Evolutionary conservation across 1,139 yeast genomes (phyloP).

Genomic region (Wickerhamomyces sp.): DNA sequence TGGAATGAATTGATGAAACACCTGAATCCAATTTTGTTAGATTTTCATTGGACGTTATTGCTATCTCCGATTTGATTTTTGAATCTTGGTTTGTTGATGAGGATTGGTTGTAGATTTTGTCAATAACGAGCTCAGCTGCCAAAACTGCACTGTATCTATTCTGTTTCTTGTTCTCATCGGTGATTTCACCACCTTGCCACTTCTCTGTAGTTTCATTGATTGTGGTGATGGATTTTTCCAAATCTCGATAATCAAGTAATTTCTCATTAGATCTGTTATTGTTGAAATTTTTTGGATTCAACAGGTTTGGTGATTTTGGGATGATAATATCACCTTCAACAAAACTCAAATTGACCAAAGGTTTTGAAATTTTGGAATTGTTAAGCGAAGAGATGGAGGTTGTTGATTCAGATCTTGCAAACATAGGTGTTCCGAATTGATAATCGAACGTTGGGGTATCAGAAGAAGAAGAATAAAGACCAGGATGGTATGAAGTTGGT

Average conservation of each 20-base stretch:
- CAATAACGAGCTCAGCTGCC: slow-evolving; percentile 24
- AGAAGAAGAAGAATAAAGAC: slow-evolving; percentile 30
- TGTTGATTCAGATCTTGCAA: slow-evolving; percentile 43
- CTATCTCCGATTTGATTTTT: too few relatives aligned
- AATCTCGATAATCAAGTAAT: slow-evolving; percentile 1
- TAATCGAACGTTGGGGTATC: slow-evolving; percentile 15
- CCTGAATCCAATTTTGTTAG: slow-evolving; percentile 4
- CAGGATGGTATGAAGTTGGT: slow-evolving; percentile 78
- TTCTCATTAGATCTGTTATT: slow-evolving; percentile 1
- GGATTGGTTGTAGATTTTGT: slow-evolving; percentile 19
- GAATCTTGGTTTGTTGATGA: not conserved
- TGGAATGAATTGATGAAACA: slow-evolving; percentile 12
- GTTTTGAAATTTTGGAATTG: slow-evolving; percentile 25
- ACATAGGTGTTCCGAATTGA: slow-evolving; percentile 26
- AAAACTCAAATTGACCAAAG: slow-evolving; percentile 27
- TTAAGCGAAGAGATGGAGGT: slow-evolving; percentile 24
- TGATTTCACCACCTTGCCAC: slow-evolving; percentile 2
- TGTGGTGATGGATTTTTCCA: slow-evolving; percentile 2
- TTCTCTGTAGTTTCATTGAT: slow-evolving; percentile 6
- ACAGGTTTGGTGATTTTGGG: slow-evolving; percentile 22
- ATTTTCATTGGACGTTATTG: slow-evolving; percentile 2
- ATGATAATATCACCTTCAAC: slow-evolving; percentile 31
- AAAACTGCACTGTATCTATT: slow-evolving; percentile 23
- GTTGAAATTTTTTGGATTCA: slow-evolving; percentile 3
- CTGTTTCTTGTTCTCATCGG: slow-evolving; percentile 8